These are phyloP conservation scores for Fusarium multiceps DNA, from an alignment of 2,329 filamentous ascomycete genomes.

Conservation along the genomic window DNA sequence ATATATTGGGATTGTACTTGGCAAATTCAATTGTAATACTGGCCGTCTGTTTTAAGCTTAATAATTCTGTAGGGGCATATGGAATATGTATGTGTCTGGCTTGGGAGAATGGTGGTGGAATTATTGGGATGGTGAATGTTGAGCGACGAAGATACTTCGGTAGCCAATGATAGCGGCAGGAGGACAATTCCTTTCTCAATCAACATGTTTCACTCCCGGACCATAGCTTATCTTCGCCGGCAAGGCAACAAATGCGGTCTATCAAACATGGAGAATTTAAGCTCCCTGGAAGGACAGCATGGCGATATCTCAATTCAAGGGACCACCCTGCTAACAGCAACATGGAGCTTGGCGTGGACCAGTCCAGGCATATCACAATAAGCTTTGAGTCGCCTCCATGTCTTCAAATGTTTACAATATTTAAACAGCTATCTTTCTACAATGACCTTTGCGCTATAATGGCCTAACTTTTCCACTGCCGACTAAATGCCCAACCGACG, in stretches of 20 bases:
- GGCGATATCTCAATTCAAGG: neutral
- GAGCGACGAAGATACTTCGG: neutral
- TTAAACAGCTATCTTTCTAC: neutral
- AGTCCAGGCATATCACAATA: too few relatives aligned
- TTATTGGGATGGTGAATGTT: neutral
- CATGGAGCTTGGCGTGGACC: too few relatives aligned
- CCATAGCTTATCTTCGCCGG: neutral
- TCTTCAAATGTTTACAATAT: neutral
- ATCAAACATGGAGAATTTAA: neutral
- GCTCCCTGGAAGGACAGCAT: neutral
- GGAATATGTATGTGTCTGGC: neutral
- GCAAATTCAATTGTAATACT: too few relatives aligned
- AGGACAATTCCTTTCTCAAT: neutral
- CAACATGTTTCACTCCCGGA: neutral
- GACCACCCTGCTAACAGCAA: neutral
- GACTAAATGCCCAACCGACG: neutral
- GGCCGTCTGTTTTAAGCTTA: too few relatives aligned
- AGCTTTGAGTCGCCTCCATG: neutral
- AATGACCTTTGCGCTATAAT: neutral
- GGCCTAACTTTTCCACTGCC: neutral
- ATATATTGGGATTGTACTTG: constrained; percentile 1
- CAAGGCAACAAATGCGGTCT: neutral
- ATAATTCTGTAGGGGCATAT: neutral
- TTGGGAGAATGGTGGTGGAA: neutral
- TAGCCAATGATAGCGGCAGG: neutral